Conservation (phyloP, 2,329 filamentous ascomycete species). For the Spiromastix sp. region DNA sequence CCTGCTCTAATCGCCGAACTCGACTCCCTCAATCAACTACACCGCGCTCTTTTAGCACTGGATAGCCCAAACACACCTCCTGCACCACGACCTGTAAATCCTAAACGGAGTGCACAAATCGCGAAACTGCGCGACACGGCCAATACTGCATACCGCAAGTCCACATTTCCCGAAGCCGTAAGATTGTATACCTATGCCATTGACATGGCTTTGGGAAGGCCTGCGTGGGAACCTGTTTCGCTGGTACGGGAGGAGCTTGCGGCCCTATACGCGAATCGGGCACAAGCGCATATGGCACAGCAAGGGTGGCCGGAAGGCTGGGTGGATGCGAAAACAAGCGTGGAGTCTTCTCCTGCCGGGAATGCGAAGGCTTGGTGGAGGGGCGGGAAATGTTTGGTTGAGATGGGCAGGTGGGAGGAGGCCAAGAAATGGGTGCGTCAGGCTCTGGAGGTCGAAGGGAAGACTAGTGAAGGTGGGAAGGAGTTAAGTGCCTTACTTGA, state of each 20-base stretch:
- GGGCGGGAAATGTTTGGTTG: conserved; percentile 68
- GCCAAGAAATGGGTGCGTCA: conserved; percentile 66
- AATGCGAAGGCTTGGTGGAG: conserved; percentile 97
- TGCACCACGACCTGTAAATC: conserved; percentile 82
- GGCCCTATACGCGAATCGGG: conserved; percentile 71
- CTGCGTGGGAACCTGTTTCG: conserved; percentile 76
- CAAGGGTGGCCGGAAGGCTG: conserved; percentile 74
- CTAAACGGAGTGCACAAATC: conserved; percentile 79
- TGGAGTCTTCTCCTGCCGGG: conserved; percentile 74
- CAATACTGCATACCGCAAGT: conserved; percentile 73
- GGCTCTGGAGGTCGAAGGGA: conserved; percentile 74
- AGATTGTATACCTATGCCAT: conserved; percentile 77
- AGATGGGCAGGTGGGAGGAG: conserved; percentile 85
- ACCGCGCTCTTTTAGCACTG: conserved; percentile 59
- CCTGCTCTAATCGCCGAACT: conserved; percentile 44
- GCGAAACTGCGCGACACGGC: conserved; percentile 83
- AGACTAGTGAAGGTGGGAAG: conserved; percentile 37
- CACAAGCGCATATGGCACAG: conserved; percentile 79
- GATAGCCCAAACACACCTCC: conserved; percentile 61
- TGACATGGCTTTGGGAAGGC: conserved; percentile 74
- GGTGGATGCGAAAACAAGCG: conserved; percentile 78
- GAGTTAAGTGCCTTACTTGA: conserved; percentile 50
- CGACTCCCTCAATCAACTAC: conserved; percentile 74
- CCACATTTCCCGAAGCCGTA: conserved; percentile 62
- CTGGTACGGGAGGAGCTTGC: conserved; percentile 78